Evolutionary conservation across 148 eudicot genomes (phyloP).

Genomic region (Fallopia convolvulus): DNA sequence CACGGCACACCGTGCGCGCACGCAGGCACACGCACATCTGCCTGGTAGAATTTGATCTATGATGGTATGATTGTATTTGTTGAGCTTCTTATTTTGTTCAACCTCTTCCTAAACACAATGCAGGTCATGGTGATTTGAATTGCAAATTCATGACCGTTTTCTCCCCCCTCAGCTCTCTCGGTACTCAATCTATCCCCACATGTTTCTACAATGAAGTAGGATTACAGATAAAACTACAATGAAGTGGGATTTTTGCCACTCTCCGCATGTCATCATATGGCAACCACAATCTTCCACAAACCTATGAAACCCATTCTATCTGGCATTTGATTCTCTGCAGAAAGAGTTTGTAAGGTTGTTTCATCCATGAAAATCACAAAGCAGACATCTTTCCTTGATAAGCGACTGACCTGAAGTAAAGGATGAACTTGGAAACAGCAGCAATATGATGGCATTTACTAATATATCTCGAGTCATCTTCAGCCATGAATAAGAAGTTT

Average conservation of each 20-base stretch:
- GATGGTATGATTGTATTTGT: conserved; percentile 82
- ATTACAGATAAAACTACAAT: not conserved
- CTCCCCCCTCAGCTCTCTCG: no score
- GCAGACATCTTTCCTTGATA: conserved; percentile 93
- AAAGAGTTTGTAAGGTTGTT: conserved; percentile 60
- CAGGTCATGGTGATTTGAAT: conserved; percentile 98
- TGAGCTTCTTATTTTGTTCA: conserved; percentile 90
- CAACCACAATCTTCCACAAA: conserved; percentile 81
- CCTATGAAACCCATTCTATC: conserved; percentile 86
- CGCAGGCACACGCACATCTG: conserved; percentile 42
- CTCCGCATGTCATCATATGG: conserved; percentile 88
- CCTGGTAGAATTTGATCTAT: conserved; percentile 85
- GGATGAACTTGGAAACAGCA: conserved; percentile 40
- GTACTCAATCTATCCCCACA: not conserved
- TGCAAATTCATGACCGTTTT: conserved; percentile 79
- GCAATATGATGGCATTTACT: conserved; percentile 93
- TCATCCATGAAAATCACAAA: conserved; percentile 97
- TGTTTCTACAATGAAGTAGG: not conserved
- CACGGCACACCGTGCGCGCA: no score
- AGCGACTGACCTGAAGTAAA: conserved; percentile 62
- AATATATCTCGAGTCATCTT: conserved; percentile 81
- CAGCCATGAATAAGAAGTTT: conserved; percentile 37
- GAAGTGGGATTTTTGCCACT: conserved; percentile 78
- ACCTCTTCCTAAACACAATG: conserved; percentile 99
- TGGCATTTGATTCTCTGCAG: conserved; percentile 78